Conservation (phyloP, 2,329 filamentous ascomycete species). For the Scorias spongiosa region DNA sequence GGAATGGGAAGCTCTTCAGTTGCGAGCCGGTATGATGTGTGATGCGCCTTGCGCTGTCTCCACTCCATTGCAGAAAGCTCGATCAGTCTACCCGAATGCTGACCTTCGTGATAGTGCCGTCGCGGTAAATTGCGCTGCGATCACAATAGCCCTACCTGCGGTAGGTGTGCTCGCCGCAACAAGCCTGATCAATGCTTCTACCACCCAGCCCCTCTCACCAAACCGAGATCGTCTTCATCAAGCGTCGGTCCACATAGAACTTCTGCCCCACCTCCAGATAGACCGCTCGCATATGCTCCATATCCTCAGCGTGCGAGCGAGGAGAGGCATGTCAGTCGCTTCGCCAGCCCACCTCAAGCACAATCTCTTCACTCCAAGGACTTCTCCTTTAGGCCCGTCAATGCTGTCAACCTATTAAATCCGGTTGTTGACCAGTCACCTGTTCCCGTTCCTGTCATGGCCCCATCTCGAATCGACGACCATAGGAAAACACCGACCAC, state of each 20-base stretch:
- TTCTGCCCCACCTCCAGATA: too few species aligned
- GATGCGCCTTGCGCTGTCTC: neutral
- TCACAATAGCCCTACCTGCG: slow-evolving; percentile 10
- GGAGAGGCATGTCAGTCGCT: neutral
- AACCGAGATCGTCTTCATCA: neutral
- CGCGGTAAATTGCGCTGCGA: slow-evolving; percentile 13
- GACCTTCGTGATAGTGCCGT: slow-evolving; percentile 9
- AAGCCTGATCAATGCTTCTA: slow-evolving; percentile 8
- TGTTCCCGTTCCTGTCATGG: too few species aligned
- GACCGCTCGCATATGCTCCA: too few species aligned
- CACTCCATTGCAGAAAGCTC: too few species aligned
- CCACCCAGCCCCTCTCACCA: slow-evolving; percentile 12
- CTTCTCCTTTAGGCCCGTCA: too few species aligned
- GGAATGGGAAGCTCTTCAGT: neutral
- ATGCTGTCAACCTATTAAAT: too few species aligned
- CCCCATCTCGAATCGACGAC: too few species aligned
- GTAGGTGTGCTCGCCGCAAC: slow-evolving; percentile 7
- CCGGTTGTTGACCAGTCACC: too few species aligned
- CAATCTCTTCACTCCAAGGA: too few species aligned
- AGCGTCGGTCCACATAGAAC: too few species aligned
- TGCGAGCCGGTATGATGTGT: neutral
- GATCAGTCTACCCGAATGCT: too few species aligned
- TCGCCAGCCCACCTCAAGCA: slow-evolving; percentile 1
- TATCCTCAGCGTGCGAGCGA: neutral
- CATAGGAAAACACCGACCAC: too few species aligned